phyloP scores from a whole-genome alignment of 306 rosid genomes.

The barrel medic (Medicago truncatula) region DNA sequence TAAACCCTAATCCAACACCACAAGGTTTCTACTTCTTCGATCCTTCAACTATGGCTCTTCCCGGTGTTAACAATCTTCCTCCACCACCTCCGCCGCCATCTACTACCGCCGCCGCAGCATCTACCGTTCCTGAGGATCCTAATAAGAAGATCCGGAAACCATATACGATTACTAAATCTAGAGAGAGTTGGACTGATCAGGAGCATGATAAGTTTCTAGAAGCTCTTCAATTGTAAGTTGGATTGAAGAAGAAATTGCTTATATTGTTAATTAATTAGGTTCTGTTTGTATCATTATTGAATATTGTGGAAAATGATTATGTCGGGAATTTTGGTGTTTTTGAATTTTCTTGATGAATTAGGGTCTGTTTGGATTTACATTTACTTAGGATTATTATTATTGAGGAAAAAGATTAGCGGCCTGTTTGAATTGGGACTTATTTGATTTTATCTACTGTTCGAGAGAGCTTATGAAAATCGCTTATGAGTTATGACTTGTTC shows the following conservation, averaged over 20 bases:
- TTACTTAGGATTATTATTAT: neutral
- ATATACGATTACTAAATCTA: conserved; percentile 87
- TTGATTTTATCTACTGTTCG: too few species aligned
- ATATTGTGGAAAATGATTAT: neutral
- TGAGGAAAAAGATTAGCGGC: neutral
- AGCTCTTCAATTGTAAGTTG: conserved; percentile 89
- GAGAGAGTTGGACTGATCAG: conserved; percentile 98
- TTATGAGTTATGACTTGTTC: too few species aligned
- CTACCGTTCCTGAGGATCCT: conserved; percentile 45
- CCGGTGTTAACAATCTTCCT: conserved; percentile 53
- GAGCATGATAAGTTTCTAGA: conserved; percentile 98
- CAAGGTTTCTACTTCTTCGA: conserved; percentile 70
- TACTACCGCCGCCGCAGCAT: neutral
- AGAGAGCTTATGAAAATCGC: too few species aligned
- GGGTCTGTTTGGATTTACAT: too few species aligned
- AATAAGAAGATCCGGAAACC: conserved; percentile 89
- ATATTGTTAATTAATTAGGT: too few species aligned
- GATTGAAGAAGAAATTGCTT: too few species aligned
- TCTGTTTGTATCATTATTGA: too few species aligned
- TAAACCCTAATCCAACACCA: conserved; percentile 67
- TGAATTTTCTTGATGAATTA: too few species aligned
- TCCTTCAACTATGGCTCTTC: conserved; percentile 61
- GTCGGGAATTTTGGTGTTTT: neutral
- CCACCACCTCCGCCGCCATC: conserved; percentile 32
- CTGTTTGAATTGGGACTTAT: too few species aligned